Base-by-base conservation (phyloP, 2,329 filamentous ascomycete species). In the Chaetomium olivaceum region DNA sequence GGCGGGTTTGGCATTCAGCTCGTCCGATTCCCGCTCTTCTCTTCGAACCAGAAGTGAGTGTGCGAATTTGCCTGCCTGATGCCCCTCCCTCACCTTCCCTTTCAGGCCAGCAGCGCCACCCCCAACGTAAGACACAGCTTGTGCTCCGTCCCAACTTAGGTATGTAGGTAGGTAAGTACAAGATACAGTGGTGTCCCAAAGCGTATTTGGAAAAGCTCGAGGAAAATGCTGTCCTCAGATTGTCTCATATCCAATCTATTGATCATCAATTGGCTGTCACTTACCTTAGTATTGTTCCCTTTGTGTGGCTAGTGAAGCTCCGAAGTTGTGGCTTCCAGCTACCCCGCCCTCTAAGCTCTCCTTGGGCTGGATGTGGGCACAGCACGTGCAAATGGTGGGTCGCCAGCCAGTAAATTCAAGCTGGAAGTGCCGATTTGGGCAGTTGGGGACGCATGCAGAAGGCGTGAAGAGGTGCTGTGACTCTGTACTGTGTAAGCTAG, bases 361-460 rank as follows among this genome's bases (percentile, higher is more conserved):
- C 54, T 23, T 21, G 8, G 3, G 9, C 39, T 50, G 7, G 25
- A 52, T n/a, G 21, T 19, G 55, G 58, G 27, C 52, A 33, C 19
- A 52, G 31, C 64, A 66, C 61, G 65, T 67, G 65, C 36, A 7
- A 21, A 4, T 21, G 23, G 65, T 50, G 61, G 65, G 65, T 61
- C 31, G 1, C 7, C 21, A 21, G 36, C 56, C 61, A 52, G 61
- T 58, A 33, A 25, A 6, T 55, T 33, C 36, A 51, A 43, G 57
- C 52, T 46, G 19, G 19, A 8, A 14, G 23, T 48, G 60, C 61
- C 65, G 16, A 16, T 61, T 63, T 36, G 21, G 65, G 65, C 65
- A 67, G 65, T 58, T 58, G 55, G 59, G 31, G 43, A 65, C 63
- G 52, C 55, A 62, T 62, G 58, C 50, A 58, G 59, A 61, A n/a